phyloP scores from a whole-genome alignment of 2,329 filamentous ascomycete genomes.

The Penicillium sp. region DNA sequence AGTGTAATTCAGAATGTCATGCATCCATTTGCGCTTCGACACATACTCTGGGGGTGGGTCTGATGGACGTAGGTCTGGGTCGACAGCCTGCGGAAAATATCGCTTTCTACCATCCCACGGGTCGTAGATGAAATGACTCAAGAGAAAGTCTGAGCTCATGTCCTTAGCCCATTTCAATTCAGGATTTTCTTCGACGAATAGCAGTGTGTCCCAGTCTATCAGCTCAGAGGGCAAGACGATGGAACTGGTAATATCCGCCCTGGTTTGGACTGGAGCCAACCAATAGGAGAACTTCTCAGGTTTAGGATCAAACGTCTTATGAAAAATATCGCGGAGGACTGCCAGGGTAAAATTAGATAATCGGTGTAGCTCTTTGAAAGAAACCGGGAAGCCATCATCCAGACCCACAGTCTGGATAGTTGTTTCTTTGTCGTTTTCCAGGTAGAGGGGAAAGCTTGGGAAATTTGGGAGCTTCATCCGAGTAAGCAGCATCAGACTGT shows the following conservation, averaged over 20 bases:
- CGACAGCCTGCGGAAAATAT: conserved; percentile 51
- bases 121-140: conserved; percentile 56
- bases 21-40: conserved; percentile 45
- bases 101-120: conserved; percentile 57
- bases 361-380: conserved; percentile 48
- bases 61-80: conserved; percentile 31
- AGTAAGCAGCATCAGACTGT: conserved; percentile 68
- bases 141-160: conserved; percentile 41
- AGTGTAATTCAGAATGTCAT: conserved; percentile 78
- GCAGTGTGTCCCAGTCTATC: conserved; percentile 47
- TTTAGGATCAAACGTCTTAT: conserved; percentile 72
- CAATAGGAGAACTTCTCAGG: conserved; percentile 73
- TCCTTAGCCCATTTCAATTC: conserved; percentile 48
- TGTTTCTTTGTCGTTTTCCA: conserved; percentile 62
- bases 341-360: conserved; percentile 72
- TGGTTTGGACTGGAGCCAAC: conserved; percentile 59
- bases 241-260: not conserved
- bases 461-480: conserved; percentile 62
- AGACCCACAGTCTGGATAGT: conserved; percentile 54
- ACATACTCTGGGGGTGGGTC: conserved; percentile 35
- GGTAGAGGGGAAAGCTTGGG: conserved; percentile 68
- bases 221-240: conserved; percentile 12
- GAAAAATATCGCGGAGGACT: conserved; percentile 81
- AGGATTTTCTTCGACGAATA: conserved; percentile 38
- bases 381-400: conserved; percentile 27